Percentiles rank a stretch among this genome's conserved stretches.
Evolutionary conservation across 2,329 filamentous ascomycete species (phyloP).

Genomic region (Mariannaea elegans): DNA sequence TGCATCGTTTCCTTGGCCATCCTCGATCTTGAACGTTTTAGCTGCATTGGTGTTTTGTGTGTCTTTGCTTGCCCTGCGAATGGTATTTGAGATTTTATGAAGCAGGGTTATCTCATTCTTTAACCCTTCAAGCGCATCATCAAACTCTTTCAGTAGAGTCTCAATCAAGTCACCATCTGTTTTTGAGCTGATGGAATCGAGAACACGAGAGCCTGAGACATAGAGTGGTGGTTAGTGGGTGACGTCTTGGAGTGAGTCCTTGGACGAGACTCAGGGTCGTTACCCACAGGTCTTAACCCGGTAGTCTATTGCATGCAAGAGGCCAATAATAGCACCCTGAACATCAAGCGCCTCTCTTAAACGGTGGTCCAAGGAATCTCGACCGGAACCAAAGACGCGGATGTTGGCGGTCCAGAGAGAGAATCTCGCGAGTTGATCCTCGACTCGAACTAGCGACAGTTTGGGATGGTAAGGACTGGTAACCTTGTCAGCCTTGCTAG

Average conservation of each 20-base stretch:
- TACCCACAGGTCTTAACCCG: constrained; percentile 9
- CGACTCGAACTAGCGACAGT: constrained; percentile 15
- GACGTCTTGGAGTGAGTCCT: neutral
- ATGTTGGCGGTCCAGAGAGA: constrained; percentile 26
- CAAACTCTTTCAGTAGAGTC: neutral
- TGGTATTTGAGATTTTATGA: constrained; percentile 20
- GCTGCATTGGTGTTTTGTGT: constrained; percentile 11
- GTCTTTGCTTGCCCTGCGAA: constrained; percentile 25
- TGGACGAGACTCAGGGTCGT: too few relatives aligned
- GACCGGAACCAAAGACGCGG: constrained; percentile 13
- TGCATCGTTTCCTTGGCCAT: constrained; percentile 24
- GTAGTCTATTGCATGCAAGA: constrained; percentile 25
- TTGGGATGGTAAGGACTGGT: neutral
- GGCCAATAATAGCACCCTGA: constrained; percentile 9
- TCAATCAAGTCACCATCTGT: neutral
- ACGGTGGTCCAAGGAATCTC: constrained; percentile 29
- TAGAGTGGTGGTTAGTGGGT: neutral
- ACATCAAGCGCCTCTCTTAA: constrained; percentile 24
- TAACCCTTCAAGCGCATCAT: neutral
- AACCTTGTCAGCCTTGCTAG: neutral
- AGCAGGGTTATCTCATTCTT: constrained; percentile 5
- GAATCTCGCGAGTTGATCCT: constrained; percentile 32
- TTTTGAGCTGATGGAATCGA: neutral
- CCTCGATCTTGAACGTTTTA: constrained; percentile 14
- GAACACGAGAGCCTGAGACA: neutral